Conservation (phyloP, 495 filamentous ascomycete species). For the Xylaria scruposa region DNA sequence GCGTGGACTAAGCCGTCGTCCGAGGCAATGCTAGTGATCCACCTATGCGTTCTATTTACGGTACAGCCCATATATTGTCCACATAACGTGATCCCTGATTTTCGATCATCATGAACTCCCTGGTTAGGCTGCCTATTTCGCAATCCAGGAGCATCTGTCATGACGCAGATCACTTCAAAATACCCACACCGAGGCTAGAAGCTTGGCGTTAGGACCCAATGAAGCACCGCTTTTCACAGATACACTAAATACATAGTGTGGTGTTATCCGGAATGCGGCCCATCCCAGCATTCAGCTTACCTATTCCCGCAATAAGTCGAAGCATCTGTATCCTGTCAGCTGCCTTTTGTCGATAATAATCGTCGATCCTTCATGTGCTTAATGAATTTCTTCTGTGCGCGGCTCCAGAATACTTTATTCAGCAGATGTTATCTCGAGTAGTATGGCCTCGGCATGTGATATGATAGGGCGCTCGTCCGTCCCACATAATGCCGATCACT, state of each 20-base stretch:
- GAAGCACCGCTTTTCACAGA: not conserved
- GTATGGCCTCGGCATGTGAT: slow-evolving; percentile 8
- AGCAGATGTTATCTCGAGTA: not conserved
- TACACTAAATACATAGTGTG: not conserved
- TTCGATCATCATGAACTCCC: not conserved
- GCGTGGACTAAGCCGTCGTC: not conserved
- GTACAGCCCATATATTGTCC: not conserved
- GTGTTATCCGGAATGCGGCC: not conserved
- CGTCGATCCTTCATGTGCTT: slow-evolving; percentile 5
- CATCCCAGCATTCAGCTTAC: slow-evolving; percentile 14
- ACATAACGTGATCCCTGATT: slow-evolving; percentile 19
- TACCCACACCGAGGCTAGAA: slow-evolving; percentile 3
- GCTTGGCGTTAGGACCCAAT: slow-evolving; percentile 5
- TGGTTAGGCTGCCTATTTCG: not conserved
- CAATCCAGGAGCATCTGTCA: slow-evolving; percentile 11
- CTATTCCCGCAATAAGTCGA: not conserved
- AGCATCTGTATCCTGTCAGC: not conserved
- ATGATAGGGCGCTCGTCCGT: slow-evolving; percentile 6
- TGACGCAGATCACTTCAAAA: slow-evolving; percentile 7
- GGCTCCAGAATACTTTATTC: not conserved
- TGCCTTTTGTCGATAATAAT: slow-evolving; percentile 20
- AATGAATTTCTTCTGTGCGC: not conserved
- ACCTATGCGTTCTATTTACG: slow-evolving; percentile 9
- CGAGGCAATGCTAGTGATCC: not conserved
- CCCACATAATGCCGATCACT: slow-evolving; percentile 17